A percentile compares a stretch with the other conserved stretches of the same genome.
phyloP scores from a whole-genome alignment of 208 protist genomes.

The Blastocrithidia nonstop region DNA sequence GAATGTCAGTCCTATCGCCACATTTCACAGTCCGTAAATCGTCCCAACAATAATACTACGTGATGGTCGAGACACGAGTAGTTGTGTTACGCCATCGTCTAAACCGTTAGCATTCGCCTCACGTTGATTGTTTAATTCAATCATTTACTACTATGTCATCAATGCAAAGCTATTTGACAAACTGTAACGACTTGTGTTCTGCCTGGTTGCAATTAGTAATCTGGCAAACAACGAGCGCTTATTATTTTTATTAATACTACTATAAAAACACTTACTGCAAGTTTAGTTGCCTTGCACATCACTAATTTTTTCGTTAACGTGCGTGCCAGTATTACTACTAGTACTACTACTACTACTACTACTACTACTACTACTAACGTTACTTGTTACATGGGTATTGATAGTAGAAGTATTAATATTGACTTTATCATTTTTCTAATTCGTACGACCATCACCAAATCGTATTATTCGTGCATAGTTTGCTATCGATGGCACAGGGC shows the following conservation, averaged over 20 bases:
- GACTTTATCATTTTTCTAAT: too few relatives aligned
- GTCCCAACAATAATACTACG: conserved; percentile 23
- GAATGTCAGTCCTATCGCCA: conserved; percentile 21
- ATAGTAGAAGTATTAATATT: too few relatives aligned
- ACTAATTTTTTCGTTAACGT: background rate
- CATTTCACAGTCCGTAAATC: conserved; percentile 31
- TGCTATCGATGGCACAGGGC: too few relatives aligned
- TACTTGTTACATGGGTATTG: too few relatives aligned
- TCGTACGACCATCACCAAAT: too few relatives aligned
- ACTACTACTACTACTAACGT: background rate
- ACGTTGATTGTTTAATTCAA: conserved; percentile 22
- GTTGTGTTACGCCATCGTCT: conserved; percentile 46
- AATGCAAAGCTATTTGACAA: conserved; percentile 29
- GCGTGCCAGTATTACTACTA: background rate
- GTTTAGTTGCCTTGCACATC: background rate
- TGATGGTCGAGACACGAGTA: conserved; percentile 48
- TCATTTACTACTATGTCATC: conserved; percentile 60
- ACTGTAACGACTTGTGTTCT: too few relatives aligned
- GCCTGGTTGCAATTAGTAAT: too few relatives aligned
- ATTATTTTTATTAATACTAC: background rate
- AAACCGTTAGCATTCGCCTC: conserved; percentile 48
- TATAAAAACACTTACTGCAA: background rate
- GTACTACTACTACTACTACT: background rate
- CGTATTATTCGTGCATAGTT: too few relatives aligned
- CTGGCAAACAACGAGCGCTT: too few relatives aligned